Evolutionary conservation across 2,329 filamentous ascomycete genomes (phyloP), one percentile per base, ranked within the genome.

Genomic region (Pseudomassariella vexata): DNA sequence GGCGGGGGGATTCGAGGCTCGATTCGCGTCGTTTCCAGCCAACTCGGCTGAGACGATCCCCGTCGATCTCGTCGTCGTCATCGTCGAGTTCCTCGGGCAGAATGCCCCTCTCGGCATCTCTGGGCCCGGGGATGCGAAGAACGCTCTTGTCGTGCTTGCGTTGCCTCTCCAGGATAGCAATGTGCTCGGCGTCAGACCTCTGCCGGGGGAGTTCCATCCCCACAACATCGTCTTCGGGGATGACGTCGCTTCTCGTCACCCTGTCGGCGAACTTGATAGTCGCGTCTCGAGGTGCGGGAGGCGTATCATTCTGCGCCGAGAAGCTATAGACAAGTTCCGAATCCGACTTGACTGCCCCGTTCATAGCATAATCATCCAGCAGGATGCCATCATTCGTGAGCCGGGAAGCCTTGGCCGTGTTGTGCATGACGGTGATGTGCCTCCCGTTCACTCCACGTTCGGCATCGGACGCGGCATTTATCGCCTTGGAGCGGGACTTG

Each of bases 91-190:
- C 63, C 35, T 67, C 64, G 2, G 89, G 89, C 8, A 79, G 67
- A 39, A 86, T 71, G 17, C 90, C 92, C 30, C 78, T 76, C 47
- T 98, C 92, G 29, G 83, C 89, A 51, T 96, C 92, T 46, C 89
- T 72, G 1, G 92, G 92, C 14, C 89, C 89, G 0, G 92, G 92
- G 47, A 98, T 96, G 24, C 87, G 82, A 25, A 96, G 63, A 1
- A 88, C 78, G 32, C 78, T 81, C 35, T 84, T 80, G 40, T 79
- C 77, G 2, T 68, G 69, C 35, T 85, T 82, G 22, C 88, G 76
- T 55, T 95, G 90, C 19, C 83, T 81, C 55, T 95, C 79, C 10
- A 95, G 57, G 48, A 96, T 92, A 5, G 84, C 84, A 49, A 95
- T 94, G 50, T 94, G 86, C 39, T 89, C 82, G 34, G 87, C 83